A percentile compares a stretch with the other conserved stretches of the same genome.
These are phyloP conservation scores for Clarireedia hainanense DNA, from an alignment of 2,329 filamentous ascomycete genomes.

Conservation along the genomic window DNA sequence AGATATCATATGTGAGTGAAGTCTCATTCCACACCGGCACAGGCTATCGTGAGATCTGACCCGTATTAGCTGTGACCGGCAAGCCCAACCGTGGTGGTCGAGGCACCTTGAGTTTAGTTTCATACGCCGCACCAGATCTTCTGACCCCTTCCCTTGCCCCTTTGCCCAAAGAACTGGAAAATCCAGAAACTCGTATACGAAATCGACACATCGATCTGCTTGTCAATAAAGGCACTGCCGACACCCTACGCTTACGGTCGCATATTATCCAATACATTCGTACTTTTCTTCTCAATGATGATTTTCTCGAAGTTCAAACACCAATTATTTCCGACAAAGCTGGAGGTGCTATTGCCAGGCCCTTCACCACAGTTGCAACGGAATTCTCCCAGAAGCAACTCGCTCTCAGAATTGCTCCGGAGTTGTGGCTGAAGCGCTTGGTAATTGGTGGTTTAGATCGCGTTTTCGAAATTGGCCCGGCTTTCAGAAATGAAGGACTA, in stretches of 20 bases:
- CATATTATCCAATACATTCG: slow-evolving; percentile 67
- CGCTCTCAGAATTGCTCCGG: slow-evolving; percentile 80
- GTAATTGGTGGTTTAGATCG: slow-evolving; percentile 81
- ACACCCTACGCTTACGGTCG: slow-evolving; percentile 67
- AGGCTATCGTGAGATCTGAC: slow-evolving; percentile 2
- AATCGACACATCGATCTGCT: slow-evolving; percentile 83
- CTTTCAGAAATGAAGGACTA: slow-evolving; percentile 88
- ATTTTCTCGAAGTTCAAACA: slow-evolving; percentile 83
- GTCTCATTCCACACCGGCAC: neutral
- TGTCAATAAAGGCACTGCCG: slow-evolving; percentile 58
- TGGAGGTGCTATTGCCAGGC: slow-evolving; percentile 79
- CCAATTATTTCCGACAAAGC: slow-evolving; percentile 77
- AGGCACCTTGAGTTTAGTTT: slow-evolving; percentile 69
- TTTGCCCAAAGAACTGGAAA: slow-evolving; percentile 62
- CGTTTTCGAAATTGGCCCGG: slow-evolving; percentile 88
- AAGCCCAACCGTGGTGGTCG: slow-evolving; percentile 55
- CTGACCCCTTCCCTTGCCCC: slow-evolving; percentile 73
- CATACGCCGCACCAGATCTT: slow-evolving; percentile 58
- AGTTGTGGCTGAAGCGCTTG: slow-evolving; percentile 89
- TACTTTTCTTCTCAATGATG: slow-evolving; percentile 60
- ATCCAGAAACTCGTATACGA: slow-evolving; percentile 64
- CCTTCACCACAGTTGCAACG: slow-evolving; percentile 73
- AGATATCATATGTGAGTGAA: slow-evolving; percentile 69
- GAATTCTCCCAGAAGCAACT: slow-evolving; percentile 67
- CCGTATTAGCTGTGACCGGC: slow-evolving; percentile 52